Percentiles rank a stretch among this genome's conserved stretches.
These are phyloP conservation scores for Suillus hirtellus DNA, from an alignment of 768 basidiomycete species.

Conservation along the genomic window DNA sequence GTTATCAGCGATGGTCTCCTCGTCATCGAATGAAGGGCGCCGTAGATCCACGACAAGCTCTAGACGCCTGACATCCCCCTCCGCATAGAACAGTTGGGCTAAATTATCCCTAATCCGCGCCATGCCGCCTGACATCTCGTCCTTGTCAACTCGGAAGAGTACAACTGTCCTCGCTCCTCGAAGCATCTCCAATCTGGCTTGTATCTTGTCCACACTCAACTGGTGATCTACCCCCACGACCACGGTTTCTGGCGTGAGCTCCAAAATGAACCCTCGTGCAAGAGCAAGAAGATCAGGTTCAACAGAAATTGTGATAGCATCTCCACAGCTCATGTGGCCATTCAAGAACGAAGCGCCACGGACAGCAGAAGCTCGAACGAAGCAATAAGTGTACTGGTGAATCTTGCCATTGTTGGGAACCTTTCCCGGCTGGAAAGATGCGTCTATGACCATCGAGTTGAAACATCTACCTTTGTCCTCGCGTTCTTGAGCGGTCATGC, in stretches of 20 bases:
- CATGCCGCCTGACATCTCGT: conserved; percentile 88
- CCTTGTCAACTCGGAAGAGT: conserved; percentile 89
- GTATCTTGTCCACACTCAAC: conserved; percentile 53
- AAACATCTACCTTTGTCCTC: conserved; percentile 86
- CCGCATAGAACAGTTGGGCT: conserved; percentile 81
- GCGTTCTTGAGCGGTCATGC: conserved; percentile 76
- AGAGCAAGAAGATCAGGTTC: conserved; percentile 86
- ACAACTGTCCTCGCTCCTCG: conserved; percentile 17
- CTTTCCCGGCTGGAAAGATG: conserved; percentile 33
- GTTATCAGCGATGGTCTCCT: conserved; percentile 17
- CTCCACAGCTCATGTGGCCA: conserved; percentile 77
- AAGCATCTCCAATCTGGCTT: conserved; percentile 36
- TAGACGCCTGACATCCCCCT: conserved; percentile 67
- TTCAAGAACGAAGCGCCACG: conserved; percentile 53
- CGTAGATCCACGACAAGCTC: conserved; percentile 81
- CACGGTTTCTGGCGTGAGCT: conserved; percentile 62
- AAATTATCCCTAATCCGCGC: conserved; percentile 88
- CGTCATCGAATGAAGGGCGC: conserved; percentile 59
- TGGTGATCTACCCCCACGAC: conserved; percentile 83
- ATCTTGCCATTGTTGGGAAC: conserved; percentile 50
- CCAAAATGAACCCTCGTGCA: conserved; percentile 79
- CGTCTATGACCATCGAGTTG: conserved; percentile 70
- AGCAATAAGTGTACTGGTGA: conserved; percentile 78
- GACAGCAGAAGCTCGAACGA: conserved; percentile 42
- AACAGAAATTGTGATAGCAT: conserved; percentile 84